These are phyloP conservation scores for Trichosporon asahii DNA, from an alignment of 1,284 basidiomycete species.

Conservation along the genomic window DNA sequence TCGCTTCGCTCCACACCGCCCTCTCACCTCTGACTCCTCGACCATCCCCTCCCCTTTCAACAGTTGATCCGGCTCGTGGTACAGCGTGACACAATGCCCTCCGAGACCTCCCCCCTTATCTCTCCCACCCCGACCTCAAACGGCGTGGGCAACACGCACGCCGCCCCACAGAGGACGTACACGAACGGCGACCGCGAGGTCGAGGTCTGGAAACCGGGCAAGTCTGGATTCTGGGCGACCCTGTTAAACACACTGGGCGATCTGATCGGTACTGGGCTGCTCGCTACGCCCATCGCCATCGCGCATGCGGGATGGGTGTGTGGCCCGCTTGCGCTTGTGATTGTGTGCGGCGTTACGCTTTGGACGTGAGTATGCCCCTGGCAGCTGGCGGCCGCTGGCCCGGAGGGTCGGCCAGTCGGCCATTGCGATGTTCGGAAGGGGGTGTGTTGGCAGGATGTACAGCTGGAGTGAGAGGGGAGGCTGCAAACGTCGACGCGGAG, in stretches of 20 bases:
- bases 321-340: conserved; percentile 66
- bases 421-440: no score
- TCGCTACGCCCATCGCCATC: conserved; percentile 81
- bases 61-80: no score
- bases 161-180: not conserved
- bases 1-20: not conserved
- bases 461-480: no score
- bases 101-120: not conserved
- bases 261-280: conserved; percentile 79
- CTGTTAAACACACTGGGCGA: conserved; percentile 82
- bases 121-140: no score
- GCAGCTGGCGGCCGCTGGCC: no score
- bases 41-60: no score
- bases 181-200: conserved; percentile 32
- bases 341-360: conserved; percentile 72
- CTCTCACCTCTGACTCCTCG: no score
- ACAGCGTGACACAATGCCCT: not conserved
- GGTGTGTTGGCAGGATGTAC: no score
- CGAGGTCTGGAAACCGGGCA: conserved; percentile 54
- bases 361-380: conserved; percentile 65
- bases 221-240: conserved; percentile 73
- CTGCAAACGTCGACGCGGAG: no score
- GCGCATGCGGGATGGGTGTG: conserved; percentile 80
- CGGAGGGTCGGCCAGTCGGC: no score
- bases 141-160: not conserved